Evolutionary conservation across 164 flowering plant species (phyloP), one percentile per base, ranked within the genome.

Genomic region (Stephania cephalantha): DNA sequence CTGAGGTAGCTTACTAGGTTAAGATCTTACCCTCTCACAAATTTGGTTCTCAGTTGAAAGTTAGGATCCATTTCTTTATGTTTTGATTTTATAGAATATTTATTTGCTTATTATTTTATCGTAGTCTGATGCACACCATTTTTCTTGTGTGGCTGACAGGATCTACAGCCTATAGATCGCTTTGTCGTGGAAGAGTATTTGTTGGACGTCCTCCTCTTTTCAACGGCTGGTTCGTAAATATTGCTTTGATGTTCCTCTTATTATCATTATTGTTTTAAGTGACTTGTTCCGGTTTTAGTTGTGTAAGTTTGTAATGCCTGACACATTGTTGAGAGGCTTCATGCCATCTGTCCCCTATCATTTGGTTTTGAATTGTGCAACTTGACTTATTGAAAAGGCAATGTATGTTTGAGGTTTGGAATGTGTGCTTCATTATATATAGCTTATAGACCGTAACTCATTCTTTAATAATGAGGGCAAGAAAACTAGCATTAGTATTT

Each of bases 151-250:
- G 30, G 35, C 35, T 86, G 73, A 53, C 94, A 95, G 99, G 95
- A 88, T 78, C 69, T 92, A 75, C 94, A 91, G 76, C 99, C 99
- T 63, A 90, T 96, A 66, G 99, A 96, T 83, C 97, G 97, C 45
- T 94, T 87, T 55, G 75, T 96, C 58, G 85, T 94, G 84, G 98
- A 96, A 78, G 99, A 96, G 81, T 96, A 91, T 86, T 77, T 96
- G 77, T 85, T 96, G 82, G 98, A 96, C 82, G 95, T 96, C 84
- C 92, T 96, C 61, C 78, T 92, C 63, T 94, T 83, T 84, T 96
- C 74, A 96, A 92, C 88, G 98, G 99, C 82, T 88, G 98, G 98
- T 95, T 87, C 64, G 98, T 92, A 72, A 44, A 63, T 53, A 15
- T 64, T 35, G 18, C 65, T 55, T 50, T 18, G 58, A 72, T n/a